Evolutionary conservation across 2,329 filamentous ascomycete genomes (phyloP).

Genomic region (Truncatella angustata): DNA sequence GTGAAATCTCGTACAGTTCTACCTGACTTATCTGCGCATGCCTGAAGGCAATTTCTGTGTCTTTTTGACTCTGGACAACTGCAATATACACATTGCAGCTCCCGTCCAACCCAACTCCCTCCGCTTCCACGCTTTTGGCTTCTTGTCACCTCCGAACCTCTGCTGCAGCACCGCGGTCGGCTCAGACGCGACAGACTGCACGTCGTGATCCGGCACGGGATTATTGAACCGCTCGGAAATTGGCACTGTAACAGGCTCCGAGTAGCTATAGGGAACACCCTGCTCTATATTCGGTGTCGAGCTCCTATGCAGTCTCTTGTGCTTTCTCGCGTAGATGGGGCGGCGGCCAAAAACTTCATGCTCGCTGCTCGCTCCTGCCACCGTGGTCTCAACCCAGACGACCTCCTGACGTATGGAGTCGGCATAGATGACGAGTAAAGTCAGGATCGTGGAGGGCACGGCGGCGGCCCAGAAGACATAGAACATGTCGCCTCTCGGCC

Average conservation of each 20-base stretch:
- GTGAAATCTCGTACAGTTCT: background rate
- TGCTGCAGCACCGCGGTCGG: conserved; percentile 30
- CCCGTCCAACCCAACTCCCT: conserved; percentile 45
- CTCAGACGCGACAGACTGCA: conserved; percentile 12
- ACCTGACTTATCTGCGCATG: background rate
- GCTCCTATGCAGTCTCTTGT: too few species aligned
- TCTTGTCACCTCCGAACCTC: conserved; percentile 25
- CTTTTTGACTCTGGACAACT: conserved; percentile 27
- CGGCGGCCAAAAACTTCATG: too few species aligned
- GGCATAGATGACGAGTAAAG: conserved; percentile 44
- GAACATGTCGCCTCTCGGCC: conserved; percentile 39
- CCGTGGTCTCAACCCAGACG: conserved; percentile 49
- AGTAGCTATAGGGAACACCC: too few species aligned
- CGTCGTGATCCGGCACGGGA: too few species aligned
- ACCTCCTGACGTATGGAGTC: conserved; percentile 44
- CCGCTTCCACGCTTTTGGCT: conserved; percentile 34
- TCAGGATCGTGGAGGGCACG: conserved; percentile 34
- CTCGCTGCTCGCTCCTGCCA: too few species aligned
- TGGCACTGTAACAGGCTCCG: too few species aligned
- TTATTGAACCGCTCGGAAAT: too few species aligned
- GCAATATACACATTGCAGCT: conserved; percentile 40
- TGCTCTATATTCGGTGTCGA: too few species aligned
- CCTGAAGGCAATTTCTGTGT: background rate
- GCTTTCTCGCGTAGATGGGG: too few species aligned
- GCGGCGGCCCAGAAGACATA: conserved; percentile 49